phyloP scores from a whole-genome alignment of 495 filamentous ascomycete genomes.

The Jackrogersella multiformis region DNA sequence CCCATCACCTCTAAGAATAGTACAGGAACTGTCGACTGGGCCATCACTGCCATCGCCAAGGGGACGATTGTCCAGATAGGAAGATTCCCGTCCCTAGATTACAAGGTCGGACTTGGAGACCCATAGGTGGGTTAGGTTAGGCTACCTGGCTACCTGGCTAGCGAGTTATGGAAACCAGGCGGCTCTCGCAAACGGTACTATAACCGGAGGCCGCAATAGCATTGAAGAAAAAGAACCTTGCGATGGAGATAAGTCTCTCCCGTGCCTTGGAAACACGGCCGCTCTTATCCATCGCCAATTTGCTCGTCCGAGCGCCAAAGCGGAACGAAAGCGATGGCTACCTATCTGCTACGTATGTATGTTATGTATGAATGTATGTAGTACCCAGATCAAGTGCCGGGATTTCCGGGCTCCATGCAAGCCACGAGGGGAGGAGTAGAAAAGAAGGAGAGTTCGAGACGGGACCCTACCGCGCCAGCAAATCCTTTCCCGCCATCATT shows the following conservation, averaged over 20 bases:
- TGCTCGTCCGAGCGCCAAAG: no score
- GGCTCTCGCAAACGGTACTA: not conserved
- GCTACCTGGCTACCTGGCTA: no score
- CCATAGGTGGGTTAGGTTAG: no score
- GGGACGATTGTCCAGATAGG: not conserved
- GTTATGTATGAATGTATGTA: no score
- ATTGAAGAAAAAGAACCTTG: not conserved
- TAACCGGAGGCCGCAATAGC: not conserved
- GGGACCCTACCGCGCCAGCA: constrained; percentile 16
- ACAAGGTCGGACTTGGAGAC: not conserved
- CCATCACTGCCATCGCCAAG: no score
- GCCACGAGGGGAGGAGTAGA: constrained; percentile 40
- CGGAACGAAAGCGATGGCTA: no score
- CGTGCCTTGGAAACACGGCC: no score
- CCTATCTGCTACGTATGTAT: no score
- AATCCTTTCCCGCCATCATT: not conserved
- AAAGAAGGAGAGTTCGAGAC: no score
- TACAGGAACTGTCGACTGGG: no score
- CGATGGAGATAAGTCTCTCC: no score
- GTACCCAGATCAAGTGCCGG: constrained; percentile 22
- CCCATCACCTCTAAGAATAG: not conserved
- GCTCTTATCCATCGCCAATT: no score
- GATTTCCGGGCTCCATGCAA: constrained; percentile 36
- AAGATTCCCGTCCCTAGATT: not conserved
- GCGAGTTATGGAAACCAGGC: not conserved